Evolutionary conservation across 192 early-diverging fungal genomes (phyloP), one percentile per base, ranked within the genome.

Genomic region (Gigaspora rosea): DNA sequence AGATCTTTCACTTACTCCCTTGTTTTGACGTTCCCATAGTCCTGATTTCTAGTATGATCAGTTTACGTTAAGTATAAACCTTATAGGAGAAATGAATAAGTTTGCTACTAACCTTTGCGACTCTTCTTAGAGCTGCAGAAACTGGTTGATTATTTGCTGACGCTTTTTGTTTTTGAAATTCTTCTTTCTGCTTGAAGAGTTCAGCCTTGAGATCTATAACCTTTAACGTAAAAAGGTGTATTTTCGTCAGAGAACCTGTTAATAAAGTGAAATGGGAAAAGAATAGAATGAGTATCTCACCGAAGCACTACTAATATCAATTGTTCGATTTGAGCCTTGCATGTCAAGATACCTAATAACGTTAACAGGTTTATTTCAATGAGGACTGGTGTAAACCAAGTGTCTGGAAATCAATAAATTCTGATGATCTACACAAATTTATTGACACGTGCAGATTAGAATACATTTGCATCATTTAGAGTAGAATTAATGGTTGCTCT

Each of bases 21-120:
- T 82, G 70, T 90, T 88, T 48, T 81, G 83, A 64, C 79, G 46
- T 16, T 66, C 54, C 83, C 83, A 84, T 61, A 80, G 52, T 7
- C 76, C 79, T 73, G 70, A 51, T 78, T 82, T 84, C 81, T 84
- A 27, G 54, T 8, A 20, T 41, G 33, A 41, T 41, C 41, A 41
- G 41, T 41, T 41, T 0, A 41, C 2, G 41, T 41, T 41, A 41
- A 41, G 2, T 41, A 0, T 7, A 32, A 15, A 4, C 8, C 47
- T 3, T 51, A 35, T 22, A 54, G 20, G 27, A 52, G 5, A 70
- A 70, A 6, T 2, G 3, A n/a, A 50, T 48, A 12, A 8, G 49
- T 52, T 36, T 33, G 47, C 48, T 2, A 51, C 61, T 20, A 64
- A 76, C 75, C 51, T 76, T 76, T 36, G 10, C 52, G 13, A 5